A percentile compares a stretch with the other conserved stretches of the same genome.
phyloP scores from a whole-genome alignment of 306 rosid genomes.

The Urtica urens region DNA sequence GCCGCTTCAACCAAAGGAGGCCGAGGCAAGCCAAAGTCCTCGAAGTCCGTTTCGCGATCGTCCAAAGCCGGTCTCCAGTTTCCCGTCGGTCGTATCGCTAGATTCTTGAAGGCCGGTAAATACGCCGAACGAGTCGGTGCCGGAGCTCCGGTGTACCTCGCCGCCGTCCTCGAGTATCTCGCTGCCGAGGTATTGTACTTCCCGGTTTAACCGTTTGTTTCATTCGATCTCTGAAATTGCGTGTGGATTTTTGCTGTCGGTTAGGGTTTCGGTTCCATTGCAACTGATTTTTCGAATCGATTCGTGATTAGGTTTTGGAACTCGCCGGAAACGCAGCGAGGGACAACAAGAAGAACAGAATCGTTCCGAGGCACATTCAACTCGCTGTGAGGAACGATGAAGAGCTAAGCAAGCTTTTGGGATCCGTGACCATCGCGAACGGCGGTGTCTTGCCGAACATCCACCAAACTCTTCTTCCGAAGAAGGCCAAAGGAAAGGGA shows the following conservation, averaged over 20 bases:
- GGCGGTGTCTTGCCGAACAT: slow-evolving; percentile 71
- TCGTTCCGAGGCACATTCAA: slow-evolving; percentile 83
- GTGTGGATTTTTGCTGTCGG: not conserved
- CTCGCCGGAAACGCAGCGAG: slow-evolving; percentile 83
- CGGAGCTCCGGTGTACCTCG: slow-evolving; percentile 82
- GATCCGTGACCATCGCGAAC: slow-evolving; percentile 63
- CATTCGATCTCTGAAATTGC: not conserved
- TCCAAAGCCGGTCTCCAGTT: slow-evolving; percentile 81
- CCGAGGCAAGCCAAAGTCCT: slow-evolving; percentile 80
- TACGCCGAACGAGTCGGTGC: slow-evolving; percentile 94
- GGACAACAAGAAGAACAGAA: slow-evolving; percentile 84
- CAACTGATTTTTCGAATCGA: not conserved
- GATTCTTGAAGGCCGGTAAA: slow-evolving; percentile 74
- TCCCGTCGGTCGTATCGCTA: slow-evolving; percentile 80
- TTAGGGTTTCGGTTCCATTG: not conserved
- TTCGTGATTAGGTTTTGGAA: slow-evolving; percentile 48
- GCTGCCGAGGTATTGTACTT: slow-evolving; percentile 59
- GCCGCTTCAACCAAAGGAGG: slow-evolving; percentile 76
- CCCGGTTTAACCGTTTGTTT: not conserved
- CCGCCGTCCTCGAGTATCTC: slow-evolving; percentile 83
- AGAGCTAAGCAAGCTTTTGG: slow-evolving; percentile 71
- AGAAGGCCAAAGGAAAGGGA: slow-evolving; percentile 72
- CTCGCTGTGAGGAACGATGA: slow-evolving; percentile 81
- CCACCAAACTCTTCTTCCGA: slow-evolving; percentile 58
- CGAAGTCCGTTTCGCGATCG: slow-evolving; percentile 76